These are phyloP conservation scores for Mortierella antarctica DNA, from an alignment of 192 early-diverging fungal species.

Conservation along the genomic window DNA sequence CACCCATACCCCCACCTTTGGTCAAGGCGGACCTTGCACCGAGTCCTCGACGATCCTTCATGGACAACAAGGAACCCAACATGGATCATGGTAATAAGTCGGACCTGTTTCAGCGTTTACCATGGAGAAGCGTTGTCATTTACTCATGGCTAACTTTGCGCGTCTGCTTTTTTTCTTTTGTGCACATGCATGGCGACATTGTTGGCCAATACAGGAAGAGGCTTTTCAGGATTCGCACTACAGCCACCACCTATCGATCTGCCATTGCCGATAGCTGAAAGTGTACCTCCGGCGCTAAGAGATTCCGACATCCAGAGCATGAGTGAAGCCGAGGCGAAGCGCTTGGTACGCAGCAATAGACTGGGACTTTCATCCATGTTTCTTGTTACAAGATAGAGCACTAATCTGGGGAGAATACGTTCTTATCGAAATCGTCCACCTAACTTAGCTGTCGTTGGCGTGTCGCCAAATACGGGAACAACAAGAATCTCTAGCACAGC, in stretches of 20 bases:
- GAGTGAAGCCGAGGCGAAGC: conserved; percentile 28
- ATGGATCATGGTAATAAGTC: no score
- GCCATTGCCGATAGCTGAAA: conserved; percentile 10
- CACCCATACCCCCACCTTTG: background rate
- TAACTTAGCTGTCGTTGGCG: conserved; percentile 27
- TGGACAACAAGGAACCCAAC: no score
- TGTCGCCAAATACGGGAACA: conserved; percentile 31
- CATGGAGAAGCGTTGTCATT: background rate
- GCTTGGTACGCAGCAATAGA: conserved; percentile 15
- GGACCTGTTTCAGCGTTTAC: background rate
- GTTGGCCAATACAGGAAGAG: background rate
- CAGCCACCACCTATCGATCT: conserved; percentile 34
- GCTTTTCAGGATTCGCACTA: conserved; percentile 12
- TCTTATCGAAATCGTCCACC: background rate
- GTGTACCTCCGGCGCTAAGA: conserved; percentile 3
- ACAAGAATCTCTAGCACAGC: conserved; percentile 8
- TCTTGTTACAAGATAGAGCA: background rate
- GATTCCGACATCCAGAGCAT: conserved; percentile 25
- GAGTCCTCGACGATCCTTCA: background rate
- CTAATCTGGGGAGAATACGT: background rate
- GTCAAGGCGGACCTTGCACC: background rate
- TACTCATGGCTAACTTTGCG: no score
- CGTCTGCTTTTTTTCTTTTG: no score
- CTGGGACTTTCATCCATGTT: no score
- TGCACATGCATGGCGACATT: no score